Evolutionary conservation across 805 yeast species (phyloP), one percentile per base, ranked within the genome.

Genomic region (Ogataea polymorpha): DNA sequence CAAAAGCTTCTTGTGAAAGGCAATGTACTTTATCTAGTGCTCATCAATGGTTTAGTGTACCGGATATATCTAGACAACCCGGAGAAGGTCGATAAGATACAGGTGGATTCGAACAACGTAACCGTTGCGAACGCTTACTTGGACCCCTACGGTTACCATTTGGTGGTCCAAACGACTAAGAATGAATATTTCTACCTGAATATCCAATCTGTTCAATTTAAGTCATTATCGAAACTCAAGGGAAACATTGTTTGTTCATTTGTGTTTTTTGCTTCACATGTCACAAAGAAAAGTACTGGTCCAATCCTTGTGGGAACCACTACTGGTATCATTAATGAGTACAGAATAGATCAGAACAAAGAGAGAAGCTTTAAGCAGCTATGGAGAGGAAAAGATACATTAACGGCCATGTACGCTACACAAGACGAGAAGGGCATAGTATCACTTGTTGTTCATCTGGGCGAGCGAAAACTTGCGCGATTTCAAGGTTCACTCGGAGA

Each of bases 31-130:
- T 71, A 75, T 41, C 62, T 84, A 34, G 77, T 81, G 0, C 65
- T 79, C 41, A 65, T 65, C 35, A 61, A 71, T 7, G 82, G 83
- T 1, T 54, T 69, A 12, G 61, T 85, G n/a, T 75, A 75, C 48
- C 62, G 83, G n/a, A 82, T 86, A 23, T 79, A 83, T 50, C 62
- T 85, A 47, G 80, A 77, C 37, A 70, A 70, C 36, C 93, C 93
- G 1, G 77, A 82, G 25, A 68, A 67, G 6, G 80, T 85, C 5
- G 71, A 68, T 30, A 63, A 59, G 17, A 54, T 68, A n/a, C 59
- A 58, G 10, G 44, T 74, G 2, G 58, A 53, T 5, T 26, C 56
- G 3, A 38, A 44, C 11, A 50, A 46, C 8, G 58, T 55, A 13
- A 60, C 69, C 14, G 51, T 62, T 3, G 40, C 42, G 9, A 51